Percentiles rank a stretch among this genome's conserved stretches.
Evolutionary conservation across 2,329 filamentous ascomycete species (phyloP).

Genomic region (Clonostachys solani): DNA sequence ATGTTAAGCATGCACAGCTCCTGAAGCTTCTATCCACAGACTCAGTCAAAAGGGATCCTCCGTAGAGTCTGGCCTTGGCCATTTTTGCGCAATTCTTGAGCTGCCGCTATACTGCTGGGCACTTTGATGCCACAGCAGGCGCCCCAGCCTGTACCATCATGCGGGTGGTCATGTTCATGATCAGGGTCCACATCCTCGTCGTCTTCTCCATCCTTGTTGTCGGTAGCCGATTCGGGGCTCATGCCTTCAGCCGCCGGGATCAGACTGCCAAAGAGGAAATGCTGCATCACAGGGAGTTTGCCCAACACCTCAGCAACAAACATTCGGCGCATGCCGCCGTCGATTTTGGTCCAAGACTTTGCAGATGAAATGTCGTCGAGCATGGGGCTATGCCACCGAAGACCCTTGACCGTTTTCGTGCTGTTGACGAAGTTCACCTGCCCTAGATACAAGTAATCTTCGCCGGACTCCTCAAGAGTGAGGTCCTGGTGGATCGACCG

Average conservation of each 20-base stretch:
- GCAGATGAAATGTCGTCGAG: constrained; percentile 93
- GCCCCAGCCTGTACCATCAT: constrained; percentile 72
- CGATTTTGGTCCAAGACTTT: constrained; percentile 87
- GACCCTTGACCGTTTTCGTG: constrained; percentile 90
- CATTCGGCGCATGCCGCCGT: constrained; percentile 95
- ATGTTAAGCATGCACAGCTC: not conserved
- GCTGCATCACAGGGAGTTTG: constrained; percentile 97
- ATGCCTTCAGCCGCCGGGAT: constrained; percentile 79
- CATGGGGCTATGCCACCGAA: constrained; percentile 98
- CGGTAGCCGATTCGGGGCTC: constrained; percentile 44
- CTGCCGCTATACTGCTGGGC: constrained; percentile 87
- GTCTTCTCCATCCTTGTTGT: constrained; percentile 38
- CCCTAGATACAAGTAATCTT: constrained; percentile 85
- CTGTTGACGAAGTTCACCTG: constrained; percentile 93
- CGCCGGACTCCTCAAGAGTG: constrained; percentile 78
- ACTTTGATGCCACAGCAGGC: constrained; percentile 99
- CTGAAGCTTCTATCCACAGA: not conserved
- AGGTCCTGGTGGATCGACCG: constrained; percentile 83
- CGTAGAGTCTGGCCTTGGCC: constrained; percentile 57
- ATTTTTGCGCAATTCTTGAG: constrained; percentile 80
- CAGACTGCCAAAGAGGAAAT: constrained; percentile 89
- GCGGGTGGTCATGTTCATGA: constrained; percentile 41
- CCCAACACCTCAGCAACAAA: constrained; percentile 88
- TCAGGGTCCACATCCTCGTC: constrained; percentile 41
- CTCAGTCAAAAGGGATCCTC: constrained; percentile 77